Evolutionary conservation across 2,329 filamentous ascomycete species (phyloP).

Genomic region (Pseudogymnoascus sp.): DNA sequence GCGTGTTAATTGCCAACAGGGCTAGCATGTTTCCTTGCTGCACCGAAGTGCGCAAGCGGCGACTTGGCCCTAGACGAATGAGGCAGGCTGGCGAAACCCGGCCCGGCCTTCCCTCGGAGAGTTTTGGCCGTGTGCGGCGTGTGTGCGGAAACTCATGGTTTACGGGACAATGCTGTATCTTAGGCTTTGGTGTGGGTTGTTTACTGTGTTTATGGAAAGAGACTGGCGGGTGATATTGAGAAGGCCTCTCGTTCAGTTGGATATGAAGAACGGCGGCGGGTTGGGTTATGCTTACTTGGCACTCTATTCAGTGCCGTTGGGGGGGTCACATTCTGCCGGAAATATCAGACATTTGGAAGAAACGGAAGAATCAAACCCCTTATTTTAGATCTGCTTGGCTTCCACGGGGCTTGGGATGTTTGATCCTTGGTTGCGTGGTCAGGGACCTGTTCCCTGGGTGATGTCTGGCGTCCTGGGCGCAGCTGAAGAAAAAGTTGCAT

Average conservation of each 20-base stretch:
- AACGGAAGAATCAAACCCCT: no score
- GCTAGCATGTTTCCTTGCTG: neutral
- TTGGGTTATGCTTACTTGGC: neutral
- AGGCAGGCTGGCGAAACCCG: neutral
- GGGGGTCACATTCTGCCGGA: neutral
- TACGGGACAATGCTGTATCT: neutral
- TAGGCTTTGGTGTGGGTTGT: neutral
- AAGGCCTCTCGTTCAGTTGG: neutral
- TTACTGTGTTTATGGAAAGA: neutral
- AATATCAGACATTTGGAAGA: neutral
- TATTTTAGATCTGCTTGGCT: no score
- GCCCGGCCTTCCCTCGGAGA: neutral
- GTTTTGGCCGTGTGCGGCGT: neutral
- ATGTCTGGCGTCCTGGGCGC: neutral
- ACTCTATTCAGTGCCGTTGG: neutral
- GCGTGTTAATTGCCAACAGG: neutral
- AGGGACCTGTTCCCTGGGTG: neutral
- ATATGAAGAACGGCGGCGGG: neutral
- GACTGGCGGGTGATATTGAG: neutral
- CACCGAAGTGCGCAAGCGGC: neutral
- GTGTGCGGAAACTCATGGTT: neutral
- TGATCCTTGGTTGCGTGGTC: neutral
- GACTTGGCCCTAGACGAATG: neutral
- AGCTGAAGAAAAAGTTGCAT: neutral
- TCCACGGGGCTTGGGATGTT: neutral